Base-by-base conservation (phyloP, 2,329 filamentous ascomycete genomes). In the Purpureocillium takamizusanense region DNA sequence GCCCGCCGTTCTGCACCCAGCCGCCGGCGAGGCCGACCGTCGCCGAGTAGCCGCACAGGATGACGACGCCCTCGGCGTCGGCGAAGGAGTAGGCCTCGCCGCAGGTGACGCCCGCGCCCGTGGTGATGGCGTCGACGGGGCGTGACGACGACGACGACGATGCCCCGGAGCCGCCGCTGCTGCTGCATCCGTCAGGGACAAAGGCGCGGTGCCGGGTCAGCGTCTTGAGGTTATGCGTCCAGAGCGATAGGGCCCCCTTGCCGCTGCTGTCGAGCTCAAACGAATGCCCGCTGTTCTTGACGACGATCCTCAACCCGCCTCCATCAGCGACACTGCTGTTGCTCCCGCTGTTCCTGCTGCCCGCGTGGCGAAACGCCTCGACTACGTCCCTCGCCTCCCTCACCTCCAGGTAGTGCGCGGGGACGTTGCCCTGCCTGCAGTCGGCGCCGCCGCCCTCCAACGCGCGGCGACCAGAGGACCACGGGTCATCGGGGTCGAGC, bases 1-100 rank as follows among this genome's bases (percentile, higher is more conserved):
- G 70, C 1, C 72, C 71, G 38, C 67, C 71, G 25, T 66, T 67
- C n/a, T 46, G 45, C 1, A 50, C 25, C 35, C 52, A 56, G 17
- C 53, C 52, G 28, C 53, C 53, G 3, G 51, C 47, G 14, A 54
- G 43, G 23, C 52, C 51, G 5, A 56, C 52, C 7, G 47, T 49
- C 23, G 45, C 33, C 13, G 39, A 44, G 14, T 41, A 44, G 7
- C 36, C 42, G 21, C 39, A 41, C 31, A 39, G 14, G 25, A 42
- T 31, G 2, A 36, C 36, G 29, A 37, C 40, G 23, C 36, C 35
- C n/a, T 36, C 29, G 31, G 21, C 30, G n/a, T 39, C 36, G 12
- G 40, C 40, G 17, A 38, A 42, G 7, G 35, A 29, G 30, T 42
- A 42, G 7, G 42, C 42, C 34, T 44, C 42, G 16, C 33, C 36